Evolutionary conservation across 805 yeast genomes (phyloP), one percentile per base, ranked within the genome.

Genomic region (Yarrowia sp.): DNA sequence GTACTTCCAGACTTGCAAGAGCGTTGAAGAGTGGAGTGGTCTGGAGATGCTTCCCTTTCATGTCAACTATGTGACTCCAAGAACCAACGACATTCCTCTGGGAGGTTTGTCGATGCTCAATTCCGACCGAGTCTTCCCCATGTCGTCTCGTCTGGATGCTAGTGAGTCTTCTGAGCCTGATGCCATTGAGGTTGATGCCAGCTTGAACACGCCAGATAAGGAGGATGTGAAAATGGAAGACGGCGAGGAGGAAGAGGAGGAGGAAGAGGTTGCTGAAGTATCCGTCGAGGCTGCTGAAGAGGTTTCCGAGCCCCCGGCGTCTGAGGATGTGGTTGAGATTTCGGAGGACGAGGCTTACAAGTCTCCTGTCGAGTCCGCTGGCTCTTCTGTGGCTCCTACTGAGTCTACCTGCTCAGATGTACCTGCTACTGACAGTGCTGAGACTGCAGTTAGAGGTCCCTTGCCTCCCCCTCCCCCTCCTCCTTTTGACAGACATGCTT

Each of bases 151-250:
- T 17, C 64, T 58, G 5, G 64, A 58, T 7, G 30, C 13, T 15
- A 43, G 64, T 14, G 64, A 58, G 49, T 42, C 64, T 43, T 43
- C 64, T 33, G 43, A 42, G 30, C 55, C 49, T 14, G 64, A 58
- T n/a, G 44, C 17, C 17, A 58, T 58, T 43, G 64, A 42, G 40
- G n/a, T 58, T 33, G 64, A 58, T 33, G 64, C 17, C 9, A 33
- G 44, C 13, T 15, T 43, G 19, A 43, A 58, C 40, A 33, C 64
- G 34, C 64, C 50, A 6, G 64, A 58, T 14, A 55, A 55, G 47
- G 64, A 58, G 19, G 64, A 58, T 14, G 64, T 43, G 30, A 58
- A 58, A 33, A 58, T 67, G 44, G 58, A 66, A 44, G 53, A 20
- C 5, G 65, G 44, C 20, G 15, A 19, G 6, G 39, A 9, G 34